These are phyloP conservation scores for Globisporangium parvum DNA, from an alignment of 352 stramenopile species.

Conservation along the genomic window DNA sequence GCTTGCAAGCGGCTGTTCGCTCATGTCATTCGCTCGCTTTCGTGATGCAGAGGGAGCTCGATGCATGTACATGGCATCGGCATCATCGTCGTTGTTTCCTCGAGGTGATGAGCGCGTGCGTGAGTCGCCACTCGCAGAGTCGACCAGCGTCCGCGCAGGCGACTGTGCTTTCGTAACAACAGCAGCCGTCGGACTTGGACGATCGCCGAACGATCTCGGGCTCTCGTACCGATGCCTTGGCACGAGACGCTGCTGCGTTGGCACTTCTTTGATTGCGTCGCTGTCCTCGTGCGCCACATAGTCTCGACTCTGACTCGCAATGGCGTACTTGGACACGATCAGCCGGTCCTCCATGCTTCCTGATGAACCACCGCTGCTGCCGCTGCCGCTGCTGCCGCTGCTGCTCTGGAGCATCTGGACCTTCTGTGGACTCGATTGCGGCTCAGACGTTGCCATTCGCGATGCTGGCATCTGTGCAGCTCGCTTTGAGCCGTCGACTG, in stretches of 20 bases:
- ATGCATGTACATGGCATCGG: neutral
- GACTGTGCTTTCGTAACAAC: slow-evolving; percentile 1
- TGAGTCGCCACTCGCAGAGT: neutral
- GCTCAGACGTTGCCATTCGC: neutral
- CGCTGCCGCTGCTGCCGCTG: neutral
- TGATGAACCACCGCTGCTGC: slow-evolving; percentile 3
- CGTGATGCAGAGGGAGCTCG: neutral
- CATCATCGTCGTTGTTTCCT: slow-evolving; percentile 1
- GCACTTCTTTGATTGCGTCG: neutral
- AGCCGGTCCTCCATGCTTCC: slow-evolving; percentile 22
- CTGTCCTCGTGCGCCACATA: neutral
- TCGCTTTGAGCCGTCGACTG: neutral
- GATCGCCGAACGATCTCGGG: slow-evolving; percentile 19
- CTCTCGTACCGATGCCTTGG: neutral
- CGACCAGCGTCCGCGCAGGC: neutral
- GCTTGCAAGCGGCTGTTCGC: neutral
- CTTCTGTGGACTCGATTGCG: slow-evolving; percentile 28
- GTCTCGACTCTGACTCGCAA: slow-evolving; percentile 7
- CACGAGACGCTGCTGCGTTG: neutral
- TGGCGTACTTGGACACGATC: slow-evolving; percentile 31
- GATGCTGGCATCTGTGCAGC: neutral
- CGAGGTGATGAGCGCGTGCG: neutral
- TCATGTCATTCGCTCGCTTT: neutral
- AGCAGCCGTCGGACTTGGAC: slow-evolving; percentile 31
- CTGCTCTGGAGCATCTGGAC: slow-evolving; percentile 39